A percentile compares a stretch with the other conserved stretches of the same genome.
phyloP scores from a whole-genome alignment of 192 early-diverging fungal genomes.

The Podochytrium sp. region DNA sequence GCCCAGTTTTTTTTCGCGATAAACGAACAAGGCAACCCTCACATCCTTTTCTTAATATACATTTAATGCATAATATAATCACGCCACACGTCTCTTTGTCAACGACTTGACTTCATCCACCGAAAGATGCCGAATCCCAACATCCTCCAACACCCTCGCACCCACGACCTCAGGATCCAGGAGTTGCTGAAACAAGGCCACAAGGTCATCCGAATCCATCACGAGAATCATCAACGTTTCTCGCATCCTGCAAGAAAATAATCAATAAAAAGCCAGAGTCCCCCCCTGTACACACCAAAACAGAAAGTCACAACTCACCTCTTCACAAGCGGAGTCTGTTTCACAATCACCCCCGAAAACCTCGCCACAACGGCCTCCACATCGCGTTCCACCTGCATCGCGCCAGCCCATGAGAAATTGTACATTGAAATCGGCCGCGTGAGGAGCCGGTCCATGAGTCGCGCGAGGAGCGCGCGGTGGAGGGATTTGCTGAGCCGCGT shows the following conservation, averaged over 20 bases:
- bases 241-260: background rate
- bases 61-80: no score
- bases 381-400: background rate
- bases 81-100: background rate
- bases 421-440: background rate
- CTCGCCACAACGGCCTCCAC: background rate
- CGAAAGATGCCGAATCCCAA: background rate
- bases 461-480: background rate
- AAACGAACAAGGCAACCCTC: no score
- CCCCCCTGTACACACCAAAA: no score
- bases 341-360: conserved; percentile 8
- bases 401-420: background rate
- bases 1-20: no score
- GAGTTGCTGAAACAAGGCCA: background rate
- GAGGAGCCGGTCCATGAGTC: background rate
- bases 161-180: background rate
- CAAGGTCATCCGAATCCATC: background rate
- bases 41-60: no score
- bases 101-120: background rate
- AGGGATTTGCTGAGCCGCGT: background rate
- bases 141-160: background rate
- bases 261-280: background rate
- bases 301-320: background rate
- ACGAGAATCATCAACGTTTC: background rate
- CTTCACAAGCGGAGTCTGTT: background rate